Percentiles rank a stretch among this genome's conserved stretches.
Evolutionary conservation across 176 grass and related monocot species (phyloP).

Genomic region (Hyparrhenia diplandra): DNA sequence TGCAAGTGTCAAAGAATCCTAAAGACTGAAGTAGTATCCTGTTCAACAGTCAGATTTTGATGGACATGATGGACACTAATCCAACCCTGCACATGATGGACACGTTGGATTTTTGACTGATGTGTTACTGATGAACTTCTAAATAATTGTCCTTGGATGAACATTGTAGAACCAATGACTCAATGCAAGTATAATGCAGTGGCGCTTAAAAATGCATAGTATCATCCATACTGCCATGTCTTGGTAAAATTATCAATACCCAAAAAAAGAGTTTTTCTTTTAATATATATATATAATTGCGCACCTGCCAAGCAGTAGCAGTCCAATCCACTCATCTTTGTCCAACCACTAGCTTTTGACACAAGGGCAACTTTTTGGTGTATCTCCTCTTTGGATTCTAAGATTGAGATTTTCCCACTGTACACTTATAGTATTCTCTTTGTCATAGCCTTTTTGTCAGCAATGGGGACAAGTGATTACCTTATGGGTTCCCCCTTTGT

Average conservation of each 20-base stretch:
- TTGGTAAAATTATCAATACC: background rate
- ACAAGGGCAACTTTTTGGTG: conserved; percentile 1
- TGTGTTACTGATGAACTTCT: background rate
- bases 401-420: conserved; percentile 26
- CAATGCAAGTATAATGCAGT: background rate
- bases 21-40: conserved; percentile 6
- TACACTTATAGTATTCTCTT: conserved; percentile 12
- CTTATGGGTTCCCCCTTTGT: conserved; percentile 18
- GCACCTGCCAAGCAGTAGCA: background rate
- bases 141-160: background rate
- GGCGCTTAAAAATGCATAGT: background rate
- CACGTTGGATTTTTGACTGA: background rate
- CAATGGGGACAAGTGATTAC: background rate
- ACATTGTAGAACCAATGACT: background rate
- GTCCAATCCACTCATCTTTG: background rate
- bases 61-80: too few species aligned
- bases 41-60: conserved; percentile 26
- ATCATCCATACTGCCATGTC: background rate
- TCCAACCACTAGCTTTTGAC: conserved; percentile 20
- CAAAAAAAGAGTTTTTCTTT: too few species aligned
- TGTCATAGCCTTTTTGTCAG: conserved; percentile 56
- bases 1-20: conserved; percentile 27
- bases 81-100: conserved; percentile 34
- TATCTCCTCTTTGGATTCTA: conserved; percentile 29
- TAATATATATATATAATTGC: too few species aligned